phyloP scores from a whole-genome alignment of 208 protist genomes.

The Acanthamoeba lenticulata region DNA sequence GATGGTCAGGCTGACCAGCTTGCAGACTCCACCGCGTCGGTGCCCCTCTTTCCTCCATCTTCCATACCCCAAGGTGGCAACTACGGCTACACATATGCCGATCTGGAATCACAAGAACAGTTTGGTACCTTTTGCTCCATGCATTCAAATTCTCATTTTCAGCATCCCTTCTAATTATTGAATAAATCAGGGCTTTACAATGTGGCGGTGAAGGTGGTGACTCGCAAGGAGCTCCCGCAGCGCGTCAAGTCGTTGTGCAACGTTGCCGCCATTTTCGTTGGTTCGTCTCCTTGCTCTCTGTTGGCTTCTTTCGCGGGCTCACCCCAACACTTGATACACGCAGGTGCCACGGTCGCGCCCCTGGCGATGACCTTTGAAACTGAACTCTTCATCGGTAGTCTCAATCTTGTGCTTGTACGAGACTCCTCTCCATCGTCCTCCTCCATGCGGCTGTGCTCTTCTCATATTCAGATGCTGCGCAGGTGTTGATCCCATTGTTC shows the following conservation, averaged over 20 bases:
- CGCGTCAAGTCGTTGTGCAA: conserved; percentile 27
- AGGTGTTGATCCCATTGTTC: conserved; percentile 40
- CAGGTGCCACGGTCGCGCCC: conserved; percentile 26
- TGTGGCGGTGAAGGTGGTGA: conserved; percentile 21
- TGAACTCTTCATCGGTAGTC: conserved; percentile 25
- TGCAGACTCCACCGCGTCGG: not conserved
- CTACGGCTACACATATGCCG: not conserved
- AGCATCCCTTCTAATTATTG: not conserved
- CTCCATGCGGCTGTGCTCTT: not conserved
- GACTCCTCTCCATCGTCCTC: too few relatives aligned
- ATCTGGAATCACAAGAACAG: not conserved
- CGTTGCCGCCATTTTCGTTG: not conserved
- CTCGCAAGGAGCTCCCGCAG: not conserved
- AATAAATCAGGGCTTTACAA: not conserved
- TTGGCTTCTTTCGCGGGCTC: not conserved
- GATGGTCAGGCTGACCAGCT: not conserved
- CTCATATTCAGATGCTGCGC: not conserved
- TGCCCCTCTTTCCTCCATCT: not conserved
- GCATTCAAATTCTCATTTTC: not conserved
- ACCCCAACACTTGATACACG: not conserved
- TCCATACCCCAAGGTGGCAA: not conserved
- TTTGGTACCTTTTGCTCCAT: not conserved
- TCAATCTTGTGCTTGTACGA: conserved; percentile 55
- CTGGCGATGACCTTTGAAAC: not conserved
- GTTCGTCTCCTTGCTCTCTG: not conserved